Percentiles rank a stretch among this genome's conserved stretches.
Evolutionary conservation across 2,329 filamentous ascomycete species (phyloP).

Genomic region (Fusarium marasasianum): DNA sequence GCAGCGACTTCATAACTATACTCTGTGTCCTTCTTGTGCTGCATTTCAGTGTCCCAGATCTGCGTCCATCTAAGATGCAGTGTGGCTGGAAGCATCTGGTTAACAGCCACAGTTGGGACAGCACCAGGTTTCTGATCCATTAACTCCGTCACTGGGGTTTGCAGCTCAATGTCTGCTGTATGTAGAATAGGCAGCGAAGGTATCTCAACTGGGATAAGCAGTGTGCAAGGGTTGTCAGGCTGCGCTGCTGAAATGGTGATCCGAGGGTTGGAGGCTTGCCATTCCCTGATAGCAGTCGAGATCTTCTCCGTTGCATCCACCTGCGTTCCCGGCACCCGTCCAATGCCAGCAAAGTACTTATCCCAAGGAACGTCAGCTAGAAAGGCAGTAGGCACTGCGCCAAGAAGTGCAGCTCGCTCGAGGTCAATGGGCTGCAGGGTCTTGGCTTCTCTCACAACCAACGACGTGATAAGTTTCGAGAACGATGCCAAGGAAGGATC

Average conservation of each 20-base stretch:
- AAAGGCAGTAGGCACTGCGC: constrained; percentile 60
- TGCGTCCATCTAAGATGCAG: constrained; percentile 71
- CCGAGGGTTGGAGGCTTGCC: constrained; percentile 45
- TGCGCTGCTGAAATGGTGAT: constrained; percentile 41
- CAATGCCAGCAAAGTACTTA: constrained; percentile 61
- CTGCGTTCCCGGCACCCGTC: constrained; percentile 48
- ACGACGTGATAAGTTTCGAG: constrained; percentile 56
- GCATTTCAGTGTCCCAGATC: constrained; percentile 64
- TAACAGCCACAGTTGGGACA: constrained; percentile 63
- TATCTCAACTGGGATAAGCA: constrained; percentile 90
- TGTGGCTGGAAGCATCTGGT: constrained; percentile 71
- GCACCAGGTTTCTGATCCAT: constrained; percentile 43
- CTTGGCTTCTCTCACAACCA: constrained; percentile 55
- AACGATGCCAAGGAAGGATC: constrained; percentile 57
- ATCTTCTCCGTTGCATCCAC: constrained; percentile 45
- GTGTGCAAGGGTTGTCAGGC: constrained; percentile 62
- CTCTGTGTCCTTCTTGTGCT: constrained; percentile 63
- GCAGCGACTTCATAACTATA: constrained; percentile 87
- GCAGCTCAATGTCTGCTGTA: constrained; percentile 74
- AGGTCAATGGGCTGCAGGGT: constrained; percentile 60
- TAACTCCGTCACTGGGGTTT: constrained; percentile 48
- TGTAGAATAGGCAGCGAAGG: constrained; percentile 85
- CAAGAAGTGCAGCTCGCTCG: constrained; percentile 65
- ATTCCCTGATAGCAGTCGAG: constrained; percentile 44
- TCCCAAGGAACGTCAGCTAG: constrained; percentile 59